phyloP scores from a whole-genome alignment of 2,329 filamentous ascomycete species.

The Paraphaeosphaeria minitans region DNA sequence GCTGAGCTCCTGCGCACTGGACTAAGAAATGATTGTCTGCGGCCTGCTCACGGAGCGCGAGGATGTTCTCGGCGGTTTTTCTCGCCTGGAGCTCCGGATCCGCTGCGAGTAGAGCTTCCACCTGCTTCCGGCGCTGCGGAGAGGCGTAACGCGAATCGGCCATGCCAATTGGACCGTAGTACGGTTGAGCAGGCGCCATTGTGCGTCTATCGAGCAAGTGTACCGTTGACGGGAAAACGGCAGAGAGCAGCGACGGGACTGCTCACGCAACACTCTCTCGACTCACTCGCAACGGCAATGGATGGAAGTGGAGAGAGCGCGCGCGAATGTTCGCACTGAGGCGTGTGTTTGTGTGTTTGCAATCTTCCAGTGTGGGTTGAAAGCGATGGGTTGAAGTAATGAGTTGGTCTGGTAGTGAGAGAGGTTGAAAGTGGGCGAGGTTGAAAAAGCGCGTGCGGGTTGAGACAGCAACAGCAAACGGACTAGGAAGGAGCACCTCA shows the following conservation, averaged over 20 bases:
- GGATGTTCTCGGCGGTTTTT: constrained; percentile 14
- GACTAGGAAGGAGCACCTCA: not conserved
- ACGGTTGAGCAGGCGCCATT: constrained; percentile 5
- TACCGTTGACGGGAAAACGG: not conserved
- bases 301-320: not conserved
- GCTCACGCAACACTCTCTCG: not conserved
- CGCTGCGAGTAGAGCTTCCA: constrained; percentile 11
- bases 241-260: not conserved
- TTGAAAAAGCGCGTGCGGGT: not conserved
- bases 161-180: constrained; percentile 3
- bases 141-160: constrained; percentile 22
- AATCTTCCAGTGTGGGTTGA: not conserved
- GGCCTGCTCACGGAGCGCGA: constrained; percentile 35
- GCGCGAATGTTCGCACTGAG: not conserved
- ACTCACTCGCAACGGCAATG: not conserved
- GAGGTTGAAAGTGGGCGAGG: not conserved
- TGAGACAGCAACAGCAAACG: not conserved
- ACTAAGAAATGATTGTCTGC: not conserved
- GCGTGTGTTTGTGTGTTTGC: too few relatives aligned
- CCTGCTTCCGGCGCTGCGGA: constrained; percentile 12
- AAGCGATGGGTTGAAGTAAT: not conserved
- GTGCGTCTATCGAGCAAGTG: not conserved
- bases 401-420: not conserved
- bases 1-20: constrained; percentile 22
- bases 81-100: constrained; percentile 10